Percentiles rank a stretch among this genome's conserved stretches.
Evolutionary conservation across 108 stramenopile genomes (phyloP).

Genomic region (Epithemia pelagica): DNA sequence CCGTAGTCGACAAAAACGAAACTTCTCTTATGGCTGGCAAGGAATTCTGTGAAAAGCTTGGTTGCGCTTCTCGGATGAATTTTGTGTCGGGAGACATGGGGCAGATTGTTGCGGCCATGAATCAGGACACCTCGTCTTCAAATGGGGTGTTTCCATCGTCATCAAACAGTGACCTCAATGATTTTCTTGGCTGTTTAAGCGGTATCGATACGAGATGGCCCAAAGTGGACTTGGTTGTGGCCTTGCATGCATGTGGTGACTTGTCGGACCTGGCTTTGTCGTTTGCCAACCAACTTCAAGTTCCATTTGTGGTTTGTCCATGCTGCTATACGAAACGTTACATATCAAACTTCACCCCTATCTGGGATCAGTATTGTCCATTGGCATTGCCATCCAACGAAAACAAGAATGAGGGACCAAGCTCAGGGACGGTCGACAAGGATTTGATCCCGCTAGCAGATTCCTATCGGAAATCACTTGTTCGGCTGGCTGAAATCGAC

Average conservation of each 20-base stretch:
- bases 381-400: not conserved
- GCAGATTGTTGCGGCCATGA: not conserved
- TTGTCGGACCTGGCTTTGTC: slow-evolving; percentile 50
- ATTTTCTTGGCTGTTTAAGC: not conserved
- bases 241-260: slow-evolving; percentile 61
- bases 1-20: slow-evolving; percentile 49
- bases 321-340: slow-evolving; percentile 26
- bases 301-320: slow-evolving; percentile 32
- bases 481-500: slow-evolving; percentile 59
- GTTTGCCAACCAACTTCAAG: slow-evolving; percentile 8
- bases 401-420: not conserved
- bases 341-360: not conserved
- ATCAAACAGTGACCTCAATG: not conserved
- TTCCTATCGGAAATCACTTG: slow-evolving; percentile 29
- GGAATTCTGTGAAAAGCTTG: slow-evolving; percentile 17
- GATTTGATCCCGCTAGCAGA: slow-evolving; percentile 46
- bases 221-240: slow-evolving; percentile 9
- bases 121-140: slow-evolving; percentile 3
- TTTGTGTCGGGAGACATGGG: slow-evolving; percentile 5
- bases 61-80: slow-evolving; percentile 14
- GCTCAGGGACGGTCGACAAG: not conserved
- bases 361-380: not conserved
- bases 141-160: no score
- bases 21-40: slow-evolving; percentile 33
- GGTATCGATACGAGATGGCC: not conserved